A percentile compares a stretch with the other conserved stretches of the same genome.
Evolutionary conservation across 345 rosid genomes (phyloP).

Genomic region (Boechera divaricarpa): DNA sequence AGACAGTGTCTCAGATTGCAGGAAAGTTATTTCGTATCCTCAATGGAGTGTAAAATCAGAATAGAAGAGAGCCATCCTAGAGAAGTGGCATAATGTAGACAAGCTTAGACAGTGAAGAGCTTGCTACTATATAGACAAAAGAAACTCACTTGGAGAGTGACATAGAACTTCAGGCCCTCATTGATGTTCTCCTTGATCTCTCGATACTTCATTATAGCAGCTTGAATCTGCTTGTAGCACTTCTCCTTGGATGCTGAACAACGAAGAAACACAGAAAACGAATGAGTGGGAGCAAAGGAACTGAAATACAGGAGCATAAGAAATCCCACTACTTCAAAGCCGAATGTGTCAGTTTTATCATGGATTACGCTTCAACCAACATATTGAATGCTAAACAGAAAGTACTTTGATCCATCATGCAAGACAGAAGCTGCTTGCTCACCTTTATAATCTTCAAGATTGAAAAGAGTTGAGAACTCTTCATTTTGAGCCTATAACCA

Average conservation of each 20-base stretch:
- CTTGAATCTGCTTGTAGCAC: conserved; percentile 92
- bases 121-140: conserved; percentile 12
- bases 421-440: conserved; percentile 38
- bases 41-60: conserved; percentile 17
- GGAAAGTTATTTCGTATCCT: conserved; percentile 13
- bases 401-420: conserved; percentile 15
- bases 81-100: conserved; percentile 20
- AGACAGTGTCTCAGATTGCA: conserved; percentile 31
- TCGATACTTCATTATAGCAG: conserved; percentile 83
- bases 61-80: conserved; percentile 16
- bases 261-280: conserved; percentile 10
- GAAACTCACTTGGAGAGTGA: conserved; percentile 84
- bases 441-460: conserved; percentile 98
- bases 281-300: conserved; percentile 26
- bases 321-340: neutral
- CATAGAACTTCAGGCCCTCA: conserved; percentile 96
- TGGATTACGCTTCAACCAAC: conserved; percentile 6
- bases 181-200: conserved; percentile 96
- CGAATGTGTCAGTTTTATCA: conserved; percentile 20
- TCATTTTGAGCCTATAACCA: conserved; percentile 85
- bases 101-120: conserved; percentile 25
- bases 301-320: conserved; percentile 22
- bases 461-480: conserved; percentile 75
- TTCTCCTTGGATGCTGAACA: conserved; percentile 85
- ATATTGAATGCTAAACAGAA: conserved; percentile 29